phyloP scores from a whole-genome alignment of 2,329 filamentous ascomycete genomes.

The Triangularia setosa region DNA sequence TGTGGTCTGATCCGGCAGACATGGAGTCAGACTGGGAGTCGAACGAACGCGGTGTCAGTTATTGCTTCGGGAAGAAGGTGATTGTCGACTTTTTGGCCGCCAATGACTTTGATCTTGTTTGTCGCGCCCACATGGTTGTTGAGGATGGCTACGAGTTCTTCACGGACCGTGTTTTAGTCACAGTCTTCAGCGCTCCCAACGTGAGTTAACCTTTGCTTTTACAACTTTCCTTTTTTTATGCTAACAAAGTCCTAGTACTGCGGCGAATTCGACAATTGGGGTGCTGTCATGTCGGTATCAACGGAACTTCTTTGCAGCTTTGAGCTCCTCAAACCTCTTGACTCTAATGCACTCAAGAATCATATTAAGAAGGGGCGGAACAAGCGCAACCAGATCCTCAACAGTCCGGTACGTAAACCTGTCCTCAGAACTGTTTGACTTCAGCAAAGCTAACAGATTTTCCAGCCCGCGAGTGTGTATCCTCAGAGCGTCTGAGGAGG shows the following conservation, averaged over 20 bases:
- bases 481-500: conserved; percentile 50
- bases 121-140: conserved; percentile 97
- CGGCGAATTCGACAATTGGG: conserved; percentile 98
- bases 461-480: conserved; percentile 51
- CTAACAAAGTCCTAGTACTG: conserved; percentile 67
- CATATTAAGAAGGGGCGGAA: conserved; percentile 98
- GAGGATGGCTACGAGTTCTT: conserved; percentile 99
- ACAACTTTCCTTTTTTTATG: not conserved
- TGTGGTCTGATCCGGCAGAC: conserved; percentile 97
- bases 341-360: conserved; percentile 93
- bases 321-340: conserved; percentile 90
- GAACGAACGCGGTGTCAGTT: conserved; percentile 94
- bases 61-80: conserved; percentile 97
- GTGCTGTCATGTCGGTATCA: conserved; percentile 97
- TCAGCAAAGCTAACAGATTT: conserved; percentile 9
- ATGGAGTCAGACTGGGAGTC: conserved; percentile 99
- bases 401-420: conserved; percentile 77
- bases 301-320: conserved; percentile 93
- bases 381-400: conserved; percentile 90
- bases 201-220: conserved; percentile 52
- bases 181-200: conserved; percentile 95
- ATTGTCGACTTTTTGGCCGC: conserved; percentile 92
- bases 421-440: conserved; percentile 5
- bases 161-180: conserved; percentile 89
- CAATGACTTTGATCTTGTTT: conserved; percentile 96